phyloP scores from a whole-genome alignment of 2,329 filamentous ascomycete genomes.

The Acephala macrosclerotiorum region DNA sequence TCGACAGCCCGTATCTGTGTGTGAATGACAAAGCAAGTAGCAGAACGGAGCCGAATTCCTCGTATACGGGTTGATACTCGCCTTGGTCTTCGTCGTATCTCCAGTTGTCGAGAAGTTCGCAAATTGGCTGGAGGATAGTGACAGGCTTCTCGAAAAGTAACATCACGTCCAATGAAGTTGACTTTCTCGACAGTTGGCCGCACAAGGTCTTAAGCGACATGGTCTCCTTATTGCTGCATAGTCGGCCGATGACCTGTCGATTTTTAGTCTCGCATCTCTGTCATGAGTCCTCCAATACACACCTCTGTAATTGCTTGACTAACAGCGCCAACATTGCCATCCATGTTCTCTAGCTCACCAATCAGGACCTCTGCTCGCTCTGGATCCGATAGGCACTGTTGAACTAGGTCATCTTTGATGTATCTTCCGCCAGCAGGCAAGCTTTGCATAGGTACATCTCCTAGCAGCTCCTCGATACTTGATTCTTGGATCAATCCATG shows the following conservation, averaged over 20 bases:
- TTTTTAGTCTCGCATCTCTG: conserved; percentile 42
- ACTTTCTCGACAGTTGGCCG: conserved; percentile 74
- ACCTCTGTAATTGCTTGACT: conserved; percentile 78
- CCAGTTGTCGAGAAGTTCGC: conserved; percentile 80
- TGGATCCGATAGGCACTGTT: conserved; percentile 78
- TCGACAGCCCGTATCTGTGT: conserved; percentile 75
- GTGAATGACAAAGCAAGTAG: conserved; percentile 77
- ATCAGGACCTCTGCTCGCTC: conserved; percentile 80
- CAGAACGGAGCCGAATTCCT: conserved; percentile 82
- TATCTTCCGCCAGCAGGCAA: conserved; percentile 78
- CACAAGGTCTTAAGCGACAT: conserved; percentile 82
- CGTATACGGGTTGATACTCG: conserved; percentile 85
- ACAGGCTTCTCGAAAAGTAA: conserved; percentile 76
- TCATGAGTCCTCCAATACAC: background rate
- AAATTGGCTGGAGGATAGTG: conserved; percentile 76
- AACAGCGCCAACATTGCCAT: conserved; percentile 89
- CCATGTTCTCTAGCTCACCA: conserved; percentile 84
- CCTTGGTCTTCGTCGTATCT: conserved; percentile 83
- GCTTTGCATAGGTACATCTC: conserved; percentile 83
- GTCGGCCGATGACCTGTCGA: conserved; percentile 67
- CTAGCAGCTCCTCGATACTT: conserved; percentile 80
- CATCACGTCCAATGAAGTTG: conserved; percentile 76
- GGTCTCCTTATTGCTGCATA: conserved; percentile 78
- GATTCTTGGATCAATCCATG: conserved; percentile 83
- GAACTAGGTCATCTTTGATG: conserved; percentile 78